Evolutionary conservation across 2,329 filamentous ascomycete genomes (phyloP), one percentile per base, ranked within the genome.

Genomic region (Fusarium siculi): DNA sequence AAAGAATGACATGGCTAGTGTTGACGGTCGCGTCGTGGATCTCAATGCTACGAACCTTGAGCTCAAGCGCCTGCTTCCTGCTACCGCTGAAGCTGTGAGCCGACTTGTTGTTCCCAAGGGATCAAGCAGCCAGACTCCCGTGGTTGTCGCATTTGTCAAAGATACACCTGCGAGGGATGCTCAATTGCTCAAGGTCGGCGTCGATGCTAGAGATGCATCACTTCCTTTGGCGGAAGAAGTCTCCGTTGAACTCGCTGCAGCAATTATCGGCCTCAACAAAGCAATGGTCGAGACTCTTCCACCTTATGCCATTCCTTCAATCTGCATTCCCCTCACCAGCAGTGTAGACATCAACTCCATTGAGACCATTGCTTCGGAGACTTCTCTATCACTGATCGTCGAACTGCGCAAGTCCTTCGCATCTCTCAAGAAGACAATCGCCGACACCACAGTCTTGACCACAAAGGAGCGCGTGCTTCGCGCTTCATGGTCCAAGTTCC

Each of bases 251-350:
- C 76, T 78, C n/a, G 70, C 72, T 12, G 55, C 66, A 3, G 70
- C 76, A 37, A 68, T 78, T 9, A 58, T 71, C 7, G 53, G 74
- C 8, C 68, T 78, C 19, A 79, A 74, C 34, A 78, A 78, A 44
- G 76, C 74, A 11, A 60, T 78, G 62, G 59, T 75, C 1, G 77
- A 78, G 30, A 74, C 72, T 12, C 70, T 79, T 4, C 77, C 77
- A 4, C 77, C 77, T 2, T 77, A 78, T 28, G 73, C 74, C 11
- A 77, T 78, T 25, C 77, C 77, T 2, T 74, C 75, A 1, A 73
- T 78, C 4, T 76, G 72, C 9, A 66, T 78, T 1, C 76, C 76
- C 1, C 32, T 78, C 2, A 7, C 54, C 2, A 47, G 58, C 9
- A 14, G 12, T 0, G 53, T n/a, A n/a, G 56, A 75, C 2, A n/a